phyloP scores from a whole-genome alignment of 2,329 filamentous ascomycete species.

The Aspergillus japonicus region DNA sequence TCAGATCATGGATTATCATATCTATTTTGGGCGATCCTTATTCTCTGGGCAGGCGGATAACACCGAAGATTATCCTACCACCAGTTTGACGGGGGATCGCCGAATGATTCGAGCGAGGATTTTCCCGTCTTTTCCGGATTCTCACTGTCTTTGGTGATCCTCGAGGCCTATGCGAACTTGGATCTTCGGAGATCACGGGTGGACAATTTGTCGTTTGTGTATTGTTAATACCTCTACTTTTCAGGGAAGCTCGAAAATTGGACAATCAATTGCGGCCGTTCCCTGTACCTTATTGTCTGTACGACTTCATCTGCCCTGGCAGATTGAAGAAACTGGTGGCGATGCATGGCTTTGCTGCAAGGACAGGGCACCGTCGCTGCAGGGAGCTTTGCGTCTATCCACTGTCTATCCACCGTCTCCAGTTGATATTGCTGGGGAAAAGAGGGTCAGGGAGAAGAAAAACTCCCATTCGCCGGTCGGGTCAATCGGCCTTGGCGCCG shows the following conservation, averaged over 20 bases:
- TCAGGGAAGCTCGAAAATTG: too few species aligned
- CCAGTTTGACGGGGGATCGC: slow-evolving; percentile 2
- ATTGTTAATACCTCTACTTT: too few species aligned
- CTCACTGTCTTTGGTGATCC: neutral
- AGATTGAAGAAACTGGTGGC: neutral
- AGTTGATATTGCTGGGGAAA: slow-evolving; percentile 6
- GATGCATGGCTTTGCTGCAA: neutral
- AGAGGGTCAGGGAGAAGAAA: slow-evolving; percentile 1
- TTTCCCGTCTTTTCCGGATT: neutral
- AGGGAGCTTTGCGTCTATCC: slow-evolving; percentile 10
- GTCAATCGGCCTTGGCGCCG: slow-evolving; percentile 7
- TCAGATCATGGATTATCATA: neutral
- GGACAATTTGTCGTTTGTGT: too few species aligned
- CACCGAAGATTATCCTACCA: slow-evolving; percentile 5
- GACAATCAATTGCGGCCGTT: neutral
- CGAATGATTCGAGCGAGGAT: neutral
- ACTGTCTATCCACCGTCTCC: neutral
- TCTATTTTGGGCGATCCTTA: slow-evolving; percentile 1
- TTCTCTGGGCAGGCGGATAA: neutral
- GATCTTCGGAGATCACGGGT: neutral
- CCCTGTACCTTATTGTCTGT: neutral
- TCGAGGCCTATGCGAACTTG: neutral
- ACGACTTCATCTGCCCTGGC: neutral
- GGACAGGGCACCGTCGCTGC: slow-evolving; percentile 1
- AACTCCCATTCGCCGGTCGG: slow-evolving; percentile 17